phyloP scores from a whole-genome alignment of 495 filamentous ascomycete species.

The Penicillium turbatum region DNA sequence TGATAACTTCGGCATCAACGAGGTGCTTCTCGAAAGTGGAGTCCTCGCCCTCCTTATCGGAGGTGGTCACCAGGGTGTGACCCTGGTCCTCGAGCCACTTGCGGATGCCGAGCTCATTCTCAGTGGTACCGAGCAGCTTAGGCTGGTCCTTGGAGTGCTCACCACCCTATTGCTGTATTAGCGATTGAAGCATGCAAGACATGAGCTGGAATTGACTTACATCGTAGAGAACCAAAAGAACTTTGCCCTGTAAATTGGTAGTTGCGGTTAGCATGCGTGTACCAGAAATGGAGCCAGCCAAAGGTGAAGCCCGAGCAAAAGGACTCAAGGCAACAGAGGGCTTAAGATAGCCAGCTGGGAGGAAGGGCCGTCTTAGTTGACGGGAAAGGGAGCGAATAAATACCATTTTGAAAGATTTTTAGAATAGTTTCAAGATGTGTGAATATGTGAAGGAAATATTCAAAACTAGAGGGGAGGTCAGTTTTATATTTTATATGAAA shows the following conservation, averaged over 20 bases:
- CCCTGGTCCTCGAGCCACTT: constrained; percentile 96
- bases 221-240: constrained; percentile 72
- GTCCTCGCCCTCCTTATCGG: constrained; percentile 92
- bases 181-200: constrained; percentile 3
- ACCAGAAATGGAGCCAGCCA: constrained; percentile 36
- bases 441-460: constrained; percentile 2
- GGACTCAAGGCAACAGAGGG: constrained; percentile 16
- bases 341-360: constrained; percentile 33
- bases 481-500: neutral
- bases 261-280: constrained; percentile 54
- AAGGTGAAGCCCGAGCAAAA: constrained; percentile 28
- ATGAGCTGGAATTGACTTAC: constrained; percentile 44
- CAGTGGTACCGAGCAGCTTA: constrained; percentile 83
- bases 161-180: constrained; percentile 48
- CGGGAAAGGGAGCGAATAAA: constrained; percentile 58
- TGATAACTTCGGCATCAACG: constrained; percentile 96
- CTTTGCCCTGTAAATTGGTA: constrained; percentile 61
- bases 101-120: constrained; percentile 95
- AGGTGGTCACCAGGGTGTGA: constrained; percentile 94
- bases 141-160: constrained; percentile 74
- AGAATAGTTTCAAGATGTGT: constrained; percentile 8
- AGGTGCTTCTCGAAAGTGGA: constrained; percentile 93
- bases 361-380: constrained; percentile 52
- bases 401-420: constrained; percentile 59
- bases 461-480: constrained; percentile 9